Percentiles rank a stretch among this genome's conserved stretches.
These are phyloP conservation scores for Solanum chacoense DNA, from an alignment of 305 asterid genomes.

Conservation along the genomic window DNA sequence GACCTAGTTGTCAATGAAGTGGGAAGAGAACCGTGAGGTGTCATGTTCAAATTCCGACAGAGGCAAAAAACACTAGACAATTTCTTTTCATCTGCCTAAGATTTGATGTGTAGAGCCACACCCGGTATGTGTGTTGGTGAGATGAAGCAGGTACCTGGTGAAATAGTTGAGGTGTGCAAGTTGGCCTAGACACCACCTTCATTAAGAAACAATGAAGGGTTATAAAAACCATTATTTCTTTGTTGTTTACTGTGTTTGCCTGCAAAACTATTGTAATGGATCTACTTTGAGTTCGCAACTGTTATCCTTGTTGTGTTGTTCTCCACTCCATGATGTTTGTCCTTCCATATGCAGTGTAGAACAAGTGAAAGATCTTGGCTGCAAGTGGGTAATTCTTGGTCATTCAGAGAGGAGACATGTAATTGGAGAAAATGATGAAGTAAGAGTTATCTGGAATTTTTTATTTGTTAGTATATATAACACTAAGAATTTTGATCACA, in stretches of 20 bases:
- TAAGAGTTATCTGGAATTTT: conserved; percentile 9
- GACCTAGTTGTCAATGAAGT: background rate
- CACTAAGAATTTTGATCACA: background rate
- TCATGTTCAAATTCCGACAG: background rate
- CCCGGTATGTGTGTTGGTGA: background rate
- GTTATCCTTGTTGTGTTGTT: background rate
- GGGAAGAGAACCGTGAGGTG: background rate
- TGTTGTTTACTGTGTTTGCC: background rate
- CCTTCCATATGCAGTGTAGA: conserved; percentile 45
- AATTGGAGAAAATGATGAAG: conserved; percentile 80
- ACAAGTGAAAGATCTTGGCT: conserved; percentile 82
- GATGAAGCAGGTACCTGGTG: background rate
- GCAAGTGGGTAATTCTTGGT: conserved; percentile 93
- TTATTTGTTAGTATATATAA: background rate
- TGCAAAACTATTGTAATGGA: background rate
- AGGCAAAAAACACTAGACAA: background rate
- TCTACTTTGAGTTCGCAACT: background rate
- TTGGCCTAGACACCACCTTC: background rate
- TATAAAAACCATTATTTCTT: background rate
- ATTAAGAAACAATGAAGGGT: background rate
- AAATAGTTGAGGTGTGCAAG: background rate
- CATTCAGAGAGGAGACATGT: conserved; percentile 88
- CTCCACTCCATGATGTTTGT: background rate
- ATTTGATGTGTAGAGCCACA: background rate
- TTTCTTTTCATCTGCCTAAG: background rate